Percentiles rank a stretch among this genome's conserved stretches.
These are phyloP conservation scores for Sapria himalayana DNA, from an alignment of 345 rosid genomes.

Conservation along the genomic window DNA sequence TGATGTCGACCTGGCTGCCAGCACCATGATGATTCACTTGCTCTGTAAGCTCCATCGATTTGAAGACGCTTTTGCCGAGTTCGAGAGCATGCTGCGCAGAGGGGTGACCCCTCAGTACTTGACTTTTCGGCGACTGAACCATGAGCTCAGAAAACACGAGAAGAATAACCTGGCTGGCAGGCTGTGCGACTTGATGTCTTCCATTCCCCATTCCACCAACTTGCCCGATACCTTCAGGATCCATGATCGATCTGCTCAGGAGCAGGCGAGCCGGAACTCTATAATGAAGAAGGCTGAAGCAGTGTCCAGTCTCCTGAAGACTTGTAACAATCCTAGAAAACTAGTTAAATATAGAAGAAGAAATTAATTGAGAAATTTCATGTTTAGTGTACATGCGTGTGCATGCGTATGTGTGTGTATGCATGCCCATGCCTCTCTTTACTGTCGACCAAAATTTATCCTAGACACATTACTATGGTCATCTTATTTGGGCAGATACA, in stretches of 20 bases:
- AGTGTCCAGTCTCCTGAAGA: constrained; percentile 56
- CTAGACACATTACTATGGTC: too few species aligned
- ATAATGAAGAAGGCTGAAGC: constrained; percentile 51
- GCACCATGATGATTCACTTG: constrained; percentile 53
- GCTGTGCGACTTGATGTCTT: constrained; percentile 35
- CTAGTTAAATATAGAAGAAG: constrained; percentile 29
- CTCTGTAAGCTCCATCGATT: constrained; percentile 38
- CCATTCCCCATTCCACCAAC: constrained; percentile 38
- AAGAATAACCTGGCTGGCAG: constrained; percentile 34
- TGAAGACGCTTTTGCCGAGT: constrained; percentile 50
- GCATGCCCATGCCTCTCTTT: too few species aligned
- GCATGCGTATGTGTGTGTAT: too few species aligned
- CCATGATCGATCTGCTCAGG: constrained; percentile 11
- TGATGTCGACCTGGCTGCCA: constrained; percentile 42
- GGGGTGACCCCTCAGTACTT: constrained; percentile 59
- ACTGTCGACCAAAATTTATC: too few species aligned
- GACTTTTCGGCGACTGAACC: constrained; percentile 43
- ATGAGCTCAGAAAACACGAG: constrained; percentile 36
- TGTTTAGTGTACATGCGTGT: too few species aligned
- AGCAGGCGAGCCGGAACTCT: constrained; percentile 28
- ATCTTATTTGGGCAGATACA: too few species aligned
- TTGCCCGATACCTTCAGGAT: constrained; percentile 25
- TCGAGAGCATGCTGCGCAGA: constrained; percentile 43
- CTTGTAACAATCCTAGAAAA: constrained; percentile 43
- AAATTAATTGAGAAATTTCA: too few species aligned